Conservation (phyloP, 306 rosid genomes). For the Vigna reflexopilosa region DNA sequence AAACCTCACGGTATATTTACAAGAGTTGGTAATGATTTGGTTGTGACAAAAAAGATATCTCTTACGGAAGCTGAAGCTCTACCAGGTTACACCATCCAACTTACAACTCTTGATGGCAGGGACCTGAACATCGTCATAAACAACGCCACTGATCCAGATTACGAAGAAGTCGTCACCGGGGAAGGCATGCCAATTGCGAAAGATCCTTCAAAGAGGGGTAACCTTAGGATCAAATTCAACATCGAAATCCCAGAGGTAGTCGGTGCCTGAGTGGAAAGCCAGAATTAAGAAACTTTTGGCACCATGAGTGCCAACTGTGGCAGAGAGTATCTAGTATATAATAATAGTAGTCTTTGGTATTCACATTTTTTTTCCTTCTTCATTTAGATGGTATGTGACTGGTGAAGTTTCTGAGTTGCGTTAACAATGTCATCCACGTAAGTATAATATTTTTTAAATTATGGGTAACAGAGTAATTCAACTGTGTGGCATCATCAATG, state of each 20-base stretch:
- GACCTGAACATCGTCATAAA: slow-evolving; percentile 61
- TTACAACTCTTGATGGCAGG: slow-evolving; percentile 81
- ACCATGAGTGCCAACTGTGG: slow-evolving; percentile 28
- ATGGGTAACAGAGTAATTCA: neutral
- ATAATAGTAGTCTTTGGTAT: slow-evolving; percentile 12
- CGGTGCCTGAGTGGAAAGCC: slow-evolving; percentile 62
- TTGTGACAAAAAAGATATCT: slow-evolving; percentile 63
- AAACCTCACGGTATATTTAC: slow-evolving; percentile 79
- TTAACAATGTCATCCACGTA: slow-evolving; percentile 14
- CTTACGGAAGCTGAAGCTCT: slow-evolving; percentile 74
- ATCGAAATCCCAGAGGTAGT: slow-evolving; percentile 59
- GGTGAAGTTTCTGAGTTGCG: slow-evolving; percentile 35
- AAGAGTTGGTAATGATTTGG: slow-evolving; percentile 86
- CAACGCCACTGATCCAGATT: slow-evolving; percentile 61
- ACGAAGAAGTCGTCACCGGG: slow-evolving; percentile 70
- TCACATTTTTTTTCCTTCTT: neutral
- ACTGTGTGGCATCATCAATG: neutral
- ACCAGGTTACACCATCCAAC: slow-evolving; percentile 63
- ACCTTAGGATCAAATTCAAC: slow-evolving; percentile 78
- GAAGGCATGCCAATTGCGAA: slow-evolving; percentile 95
- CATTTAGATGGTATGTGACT: slow-evolving; percentile 38
- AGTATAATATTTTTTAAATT: slow-evolving; percentile 6
- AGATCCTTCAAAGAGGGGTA: slow-evolving; percentile 78
- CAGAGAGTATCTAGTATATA: slow-evolving; percentile 39
- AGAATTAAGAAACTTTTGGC: slow-evolving; percentile 60